These are phyloP conservation scores for Debaryomyces prosopidis DNA, from an alignment of 805 yeast species.

Conservation along the genomic window DNA sequence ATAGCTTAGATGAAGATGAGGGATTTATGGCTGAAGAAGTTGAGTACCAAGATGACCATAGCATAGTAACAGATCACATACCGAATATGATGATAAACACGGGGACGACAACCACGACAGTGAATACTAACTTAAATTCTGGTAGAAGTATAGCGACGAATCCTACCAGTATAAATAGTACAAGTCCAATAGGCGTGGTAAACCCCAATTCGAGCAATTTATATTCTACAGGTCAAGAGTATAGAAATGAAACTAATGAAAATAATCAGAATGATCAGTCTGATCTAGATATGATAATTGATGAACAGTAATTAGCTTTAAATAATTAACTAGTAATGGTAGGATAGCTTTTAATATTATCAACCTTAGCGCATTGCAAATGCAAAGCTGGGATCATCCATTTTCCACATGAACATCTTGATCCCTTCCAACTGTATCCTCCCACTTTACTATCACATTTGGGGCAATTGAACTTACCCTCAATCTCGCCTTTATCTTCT, in stretches of 20 bases:
- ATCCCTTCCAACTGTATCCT: slow-evolving; percentile 91
- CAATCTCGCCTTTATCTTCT: slow-evolving; percentile 64
- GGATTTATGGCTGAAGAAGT: slow-evolving; percentile 51
- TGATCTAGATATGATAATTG: slow-evolving; percentile 47
- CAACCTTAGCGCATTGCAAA: slow-evolving; percentile 78
- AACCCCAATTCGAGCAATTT: slow-evolving; percentile 1
- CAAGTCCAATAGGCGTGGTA: slow-evolving; percentile 6
- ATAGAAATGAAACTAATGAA: slow-evolving; percentile 11
- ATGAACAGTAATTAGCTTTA: slow-evolving; percentile 21
- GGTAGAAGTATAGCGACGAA: slow-evolving; percentile 19
- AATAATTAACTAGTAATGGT: slow-evolving; percentile 5
- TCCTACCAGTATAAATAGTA: slow-evolving; percentile 18
- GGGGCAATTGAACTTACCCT: slow-evolving; percentile 86
- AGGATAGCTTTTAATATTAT: slow-evolving; percentile 44
- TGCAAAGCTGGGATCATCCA: slow-evolving; percentile 95
- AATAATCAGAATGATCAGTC: slow-evolving; percentile 30
- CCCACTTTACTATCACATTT: slow-evolving; percentile 86
- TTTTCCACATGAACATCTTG: slow-evolving; percentile 89
- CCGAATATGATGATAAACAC: slow-evolving; percentile 18
- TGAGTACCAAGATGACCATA: slow-evolving; percentile 44
- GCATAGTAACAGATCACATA: slow-evolving; percentile 16
- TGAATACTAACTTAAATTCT: slow-evolving; percentile 10
- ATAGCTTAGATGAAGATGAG: slow-evolving; percentile 27
- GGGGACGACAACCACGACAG: slow-evolving; percentile 13
- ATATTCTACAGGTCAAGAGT: slow-evolving; percentile 1